Percentiles rank a stretch among this genome's conserved stretches.
Evolutionary conservation across 495 filamentous ascomycete species (phyloP).

Genomic region (Neurospora sp.): DNA sequence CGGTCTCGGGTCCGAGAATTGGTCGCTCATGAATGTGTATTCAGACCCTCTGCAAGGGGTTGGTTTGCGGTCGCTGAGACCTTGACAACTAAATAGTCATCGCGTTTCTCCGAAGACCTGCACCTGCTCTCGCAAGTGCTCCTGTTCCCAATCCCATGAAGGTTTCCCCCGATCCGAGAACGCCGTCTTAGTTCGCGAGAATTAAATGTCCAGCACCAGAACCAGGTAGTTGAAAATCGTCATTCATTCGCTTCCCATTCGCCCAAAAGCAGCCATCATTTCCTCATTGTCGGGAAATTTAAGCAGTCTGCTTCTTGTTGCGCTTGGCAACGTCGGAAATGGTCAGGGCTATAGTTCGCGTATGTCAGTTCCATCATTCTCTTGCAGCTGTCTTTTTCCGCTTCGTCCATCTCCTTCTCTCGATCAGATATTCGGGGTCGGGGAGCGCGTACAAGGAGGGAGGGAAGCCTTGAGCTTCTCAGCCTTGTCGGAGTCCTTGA

Average conservation of each 20-base stretch:
- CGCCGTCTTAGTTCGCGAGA: neutral
- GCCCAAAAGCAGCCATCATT: neutral
- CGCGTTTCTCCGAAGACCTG: neutral
- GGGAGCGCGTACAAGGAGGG: conserved; percentile 66
- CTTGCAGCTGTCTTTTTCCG: neutral
- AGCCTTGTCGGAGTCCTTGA: conserved; percentile 97
- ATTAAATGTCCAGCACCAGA: neutral
- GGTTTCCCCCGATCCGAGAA: neutral
- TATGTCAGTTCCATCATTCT: neutral
- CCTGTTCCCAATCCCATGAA: neutral
- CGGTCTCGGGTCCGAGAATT: neutral
- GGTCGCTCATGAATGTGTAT: conserved; percentile 1
- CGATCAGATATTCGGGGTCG: neutral
- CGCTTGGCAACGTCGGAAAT: conserved; percentile 42
- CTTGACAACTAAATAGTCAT: neutral
- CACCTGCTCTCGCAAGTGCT: neutral
- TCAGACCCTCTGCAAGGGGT: neutral
- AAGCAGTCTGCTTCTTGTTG: conserved; percentile 19
- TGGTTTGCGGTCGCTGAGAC: neutral
- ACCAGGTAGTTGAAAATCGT: neutral
- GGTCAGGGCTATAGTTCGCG: conserved; percentile 27
- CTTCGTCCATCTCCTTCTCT: neutral
- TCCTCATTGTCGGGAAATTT: neutral
- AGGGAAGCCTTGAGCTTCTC: conserved; percentile 99
- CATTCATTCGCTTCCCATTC: neutral